These are phyloP conservation scores for Aspergillus biplanus DNA, from an alignment of 495 filamentous ascomycete species.

Conservation along the genomic window DNA sequence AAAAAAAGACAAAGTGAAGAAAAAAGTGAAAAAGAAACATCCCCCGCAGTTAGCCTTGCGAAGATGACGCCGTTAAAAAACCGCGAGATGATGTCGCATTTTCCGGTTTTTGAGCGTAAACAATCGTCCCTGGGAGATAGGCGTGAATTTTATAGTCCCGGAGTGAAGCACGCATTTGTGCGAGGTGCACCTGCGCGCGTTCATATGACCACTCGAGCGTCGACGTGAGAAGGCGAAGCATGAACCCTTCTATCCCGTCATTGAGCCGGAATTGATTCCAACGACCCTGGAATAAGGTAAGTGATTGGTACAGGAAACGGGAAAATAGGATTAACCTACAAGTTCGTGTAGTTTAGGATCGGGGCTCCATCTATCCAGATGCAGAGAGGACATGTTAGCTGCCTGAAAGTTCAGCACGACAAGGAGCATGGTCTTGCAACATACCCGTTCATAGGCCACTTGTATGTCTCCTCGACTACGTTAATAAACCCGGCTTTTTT, in stretches of 20 bases:
- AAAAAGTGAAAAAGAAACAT: no score
- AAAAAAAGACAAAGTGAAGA: no score
- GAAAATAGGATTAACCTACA: slow-evolving; percentile 9
- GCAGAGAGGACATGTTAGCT: neutral
- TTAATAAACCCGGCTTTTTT: slow-evolving; percentile 59
- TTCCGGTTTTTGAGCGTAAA: slow-evolving; percentile 28
- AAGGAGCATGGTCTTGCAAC: neutral
- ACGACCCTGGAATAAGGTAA: slow-evolving; percentile 42
- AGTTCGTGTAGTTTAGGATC: slow-evolving; percentile 67
- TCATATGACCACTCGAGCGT: slow-evolving; percentile 42
- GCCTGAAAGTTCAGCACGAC: neutral
- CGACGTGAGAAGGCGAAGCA: slow-evolving; percentile 63
- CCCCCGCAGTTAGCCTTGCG: no score
- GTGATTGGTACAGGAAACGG: neutral
- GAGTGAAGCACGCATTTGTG: slow-evolving; percentile 28
- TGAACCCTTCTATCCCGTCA: slow-evolving; percentile 60
- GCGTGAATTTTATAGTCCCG: slow-evolving; percentile 29
- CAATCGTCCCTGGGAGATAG: slow-evolving; percentile 32
- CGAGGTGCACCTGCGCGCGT: slow-evolving; percentile 28
- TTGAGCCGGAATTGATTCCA: slow-evolving; percentile 64
- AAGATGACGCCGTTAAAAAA: neutral
- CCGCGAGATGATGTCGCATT: neutral
- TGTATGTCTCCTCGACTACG: slow-evolving; percentile 59
- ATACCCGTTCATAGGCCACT: slow-evolving; percentile 55
- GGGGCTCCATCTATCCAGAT: slow-evolving; percentile 59